Conservation (phyloP, 176 grass and related monocot genomes). For the Rhynchospora breviuscula region DNA sequence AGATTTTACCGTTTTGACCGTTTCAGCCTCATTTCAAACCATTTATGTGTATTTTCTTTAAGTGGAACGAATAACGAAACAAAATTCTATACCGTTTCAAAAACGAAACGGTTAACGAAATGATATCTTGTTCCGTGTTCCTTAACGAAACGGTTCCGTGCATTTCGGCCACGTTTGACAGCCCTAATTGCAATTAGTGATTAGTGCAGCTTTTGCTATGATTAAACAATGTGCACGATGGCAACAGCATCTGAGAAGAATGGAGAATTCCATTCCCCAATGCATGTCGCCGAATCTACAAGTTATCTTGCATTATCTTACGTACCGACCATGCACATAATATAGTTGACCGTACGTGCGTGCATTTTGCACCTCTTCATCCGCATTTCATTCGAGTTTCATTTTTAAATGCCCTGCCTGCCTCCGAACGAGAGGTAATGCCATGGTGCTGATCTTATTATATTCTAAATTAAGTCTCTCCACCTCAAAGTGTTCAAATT, state of each 20-base stretch:
- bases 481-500: background rate
- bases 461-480: background rate
- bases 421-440: background rate
- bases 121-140: too few species aligned
- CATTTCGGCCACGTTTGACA: too few species aligned
- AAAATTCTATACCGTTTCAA: too few species aligned
- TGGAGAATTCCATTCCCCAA: constrained; percentile 27
- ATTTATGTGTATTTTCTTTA: too few species aligned
- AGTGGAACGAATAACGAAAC: too few species aligned
- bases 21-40: too few species aligned
- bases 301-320: constrained; percentile 25
- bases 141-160: too few species aligned
- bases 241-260: constrained; percentile 12
- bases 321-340: background rate
- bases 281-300: constrained; percentile 27
- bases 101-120: too few species aligned
- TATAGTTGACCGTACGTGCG: constrained; percentile 24
- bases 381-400: background rate
- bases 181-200: too few species aligned
- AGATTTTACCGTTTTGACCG: too few species aligned
- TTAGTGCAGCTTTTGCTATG: background rate
- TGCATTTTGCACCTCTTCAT: constrained; percentile 17
- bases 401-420: background rate
- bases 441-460: background rate
- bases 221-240: constrained; percentile 25